Evolutionary conservation across 192 early-diverging fungal genomes (phyloP).

Genomic region (Chytriomyces sp.): DNA sequence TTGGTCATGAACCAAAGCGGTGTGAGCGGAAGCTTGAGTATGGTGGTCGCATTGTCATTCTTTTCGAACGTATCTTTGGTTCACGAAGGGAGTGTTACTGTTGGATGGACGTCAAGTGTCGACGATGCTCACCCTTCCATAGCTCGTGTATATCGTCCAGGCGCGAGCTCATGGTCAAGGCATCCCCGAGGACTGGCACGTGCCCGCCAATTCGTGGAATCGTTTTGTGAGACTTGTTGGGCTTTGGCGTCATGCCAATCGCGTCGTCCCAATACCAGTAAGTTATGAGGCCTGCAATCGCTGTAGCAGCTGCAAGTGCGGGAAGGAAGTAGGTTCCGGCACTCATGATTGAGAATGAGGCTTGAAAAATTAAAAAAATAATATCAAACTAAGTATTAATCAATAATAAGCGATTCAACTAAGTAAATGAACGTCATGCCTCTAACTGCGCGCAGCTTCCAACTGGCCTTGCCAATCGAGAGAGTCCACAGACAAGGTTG

Average conservation of each 20-base stretch:
- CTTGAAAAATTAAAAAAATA: no score
- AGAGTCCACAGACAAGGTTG: no score
- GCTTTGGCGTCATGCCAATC: background rate
- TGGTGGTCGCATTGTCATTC: background rate
- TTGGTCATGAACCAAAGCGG: constrained; percentile 10
- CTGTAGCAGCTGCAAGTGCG: background rate
- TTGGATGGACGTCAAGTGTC: background rate
- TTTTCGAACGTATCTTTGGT: constrained; percentile 16
- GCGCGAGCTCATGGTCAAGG: background rate
- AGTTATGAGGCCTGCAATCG: background rate
- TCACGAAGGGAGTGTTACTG: background rate
- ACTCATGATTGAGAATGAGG: no score
- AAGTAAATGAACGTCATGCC: no score
- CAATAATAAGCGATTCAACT: no score
- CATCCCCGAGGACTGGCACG: constrained; percentile 17
- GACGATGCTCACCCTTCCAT: background rate
- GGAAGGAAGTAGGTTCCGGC: background rate
- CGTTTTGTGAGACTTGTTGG: background rate
- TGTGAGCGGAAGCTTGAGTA: constrained; percentile 13
- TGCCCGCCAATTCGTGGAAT: background rate
- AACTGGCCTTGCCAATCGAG: no score
- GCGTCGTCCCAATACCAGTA: constrained; percentile 16
- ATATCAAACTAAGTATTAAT: no score
- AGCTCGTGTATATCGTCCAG: constrained; percentile 11
- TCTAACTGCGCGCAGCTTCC: no score